Evolutionary conservation across 495 filamentous ascomycete species (phyloP).

Genomic region (Schizothecium vesticola): DNA sequence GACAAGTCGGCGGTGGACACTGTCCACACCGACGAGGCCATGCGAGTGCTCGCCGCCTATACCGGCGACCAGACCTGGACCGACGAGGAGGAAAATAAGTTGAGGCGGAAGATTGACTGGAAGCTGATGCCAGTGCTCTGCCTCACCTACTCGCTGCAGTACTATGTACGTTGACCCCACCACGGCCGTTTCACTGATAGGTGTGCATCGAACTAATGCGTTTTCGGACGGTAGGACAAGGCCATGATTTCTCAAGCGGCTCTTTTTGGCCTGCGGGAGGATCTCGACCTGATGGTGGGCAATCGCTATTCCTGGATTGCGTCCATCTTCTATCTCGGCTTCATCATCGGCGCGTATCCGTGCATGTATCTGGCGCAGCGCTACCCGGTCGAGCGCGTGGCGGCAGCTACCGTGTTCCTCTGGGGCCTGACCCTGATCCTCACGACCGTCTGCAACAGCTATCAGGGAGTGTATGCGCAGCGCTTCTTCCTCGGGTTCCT

Average conservation of each 20-base stretch:
- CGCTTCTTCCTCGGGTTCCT: conserved; percentile 47
- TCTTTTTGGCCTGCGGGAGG: conserved; percentile 35
- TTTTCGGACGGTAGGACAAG: conserved; percentile 22
- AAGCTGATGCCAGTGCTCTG: conserved; percentile 47
- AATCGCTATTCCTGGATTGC: conserved; percentile 33
- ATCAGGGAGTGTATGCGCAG: conserved; percentile 35
- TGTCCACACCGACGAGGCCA: conserved; percentile 41
- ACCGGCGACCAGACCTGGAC: conserved; percentile 38
- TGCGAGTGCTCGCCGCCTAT: conserved; percentile 37
- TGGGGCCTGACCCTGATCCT: conserved; percentile 20
- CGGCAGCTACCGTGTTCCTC: conserved; percentile 28
- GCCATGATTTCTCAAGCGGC: conserved; percentile 35
- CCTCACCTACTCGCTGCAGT: conserved; percentile 41
- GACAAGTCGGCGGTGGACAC: conserved; percentile 29
- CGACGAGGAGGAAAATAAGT: conserved; percentile 33
- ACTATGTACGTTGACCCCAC: conserved; percentile 16
- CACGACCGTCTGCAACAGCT: conserved; percentile 36
- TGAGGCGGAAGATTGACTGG: conserved; percentile 39
- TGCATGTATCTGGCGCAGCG: conserved; percentile 39
- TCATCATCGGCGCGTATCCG: conserved; percentile 44
- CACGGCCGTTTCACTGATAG: too few relatives aligned
- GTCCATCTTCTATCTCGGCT: conserved; percentile 46
- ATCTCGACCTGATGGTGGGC: conserved; percentile 33
- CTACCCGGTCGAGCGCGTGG: conserved; percentile 43
- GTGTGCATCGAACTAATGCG: too few relatives aligned